These are phyloP conservation scores for Echinosophora koreensis DNA, from an alignment of 306 rosid species.

Conservation along the genomic window DNA sequence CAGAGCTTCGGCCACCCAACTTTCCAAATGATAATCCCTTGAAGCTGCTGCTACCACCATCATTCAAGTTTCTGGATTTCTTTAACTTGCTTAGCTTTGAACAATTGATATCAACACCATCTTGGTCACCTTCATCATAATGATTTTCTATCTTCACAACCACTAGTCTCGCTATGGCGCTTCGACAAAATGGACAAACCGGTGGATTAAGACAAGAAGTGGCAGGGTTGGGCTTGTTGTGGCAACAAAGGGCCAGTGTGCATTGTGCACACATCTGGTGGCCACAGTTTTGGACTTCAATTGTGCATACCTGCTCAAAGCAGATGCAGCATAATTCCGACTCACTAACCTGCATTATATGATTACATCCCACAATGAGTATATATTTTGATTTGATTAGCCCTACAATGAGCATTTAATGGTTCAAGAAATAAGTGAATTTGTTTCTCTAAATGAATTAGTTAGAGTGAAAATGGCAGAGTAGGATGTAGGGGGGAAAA, in stretches of 20 bases:
- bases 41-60: slow-evolving; percentile 86
- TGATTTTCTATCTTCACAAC: slow-evolving; percentile 64
- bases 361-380: slow-evolving; percentile 38
- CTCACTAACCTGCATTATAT: slow-evolving; percentile 80
- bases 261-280: slow-evolving; percentile 99
- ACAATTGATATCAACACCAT: slow-evolving; percentile 52
- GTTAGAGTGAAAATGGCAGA: neutral
- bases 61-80: slow-evolving; percentile 66
- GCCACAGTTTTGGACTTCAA: slow-evolving; percentile 92
- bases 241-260: slow-evolving; percentile 92
- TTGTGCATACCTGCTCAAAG: slow-evolving; percentile 91
- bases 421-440: neutral
- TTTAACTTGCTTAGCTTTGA: slow-evolving; percentile 70
- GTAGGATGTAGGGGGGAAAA: neutral
- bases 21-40: slow-evolving; percentile 79
- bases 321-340: slow-evolving; percentile 91
- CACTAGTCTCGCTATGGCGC: slow-evolving; percentile 65
- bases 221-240: slow-evolving; percentile 89
- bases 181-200: slow-evolving; percentile 96
- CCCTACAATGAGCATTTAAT: slow-evolving; percentile 37
- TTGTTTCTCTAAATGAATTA: slow-evolving; percentile 13
- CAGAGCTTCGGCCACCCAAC: slow-evolving; percentile 71
- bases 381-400: neutral
- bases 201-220: slow-evolving; percentile 78
- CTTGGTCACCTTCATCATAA: slow-evolving; percentile 60